Base-by-base conservation (phyloP, 192 early-diverging fungal genomes). In the Phlyctochytrium bullatum region DNA sequence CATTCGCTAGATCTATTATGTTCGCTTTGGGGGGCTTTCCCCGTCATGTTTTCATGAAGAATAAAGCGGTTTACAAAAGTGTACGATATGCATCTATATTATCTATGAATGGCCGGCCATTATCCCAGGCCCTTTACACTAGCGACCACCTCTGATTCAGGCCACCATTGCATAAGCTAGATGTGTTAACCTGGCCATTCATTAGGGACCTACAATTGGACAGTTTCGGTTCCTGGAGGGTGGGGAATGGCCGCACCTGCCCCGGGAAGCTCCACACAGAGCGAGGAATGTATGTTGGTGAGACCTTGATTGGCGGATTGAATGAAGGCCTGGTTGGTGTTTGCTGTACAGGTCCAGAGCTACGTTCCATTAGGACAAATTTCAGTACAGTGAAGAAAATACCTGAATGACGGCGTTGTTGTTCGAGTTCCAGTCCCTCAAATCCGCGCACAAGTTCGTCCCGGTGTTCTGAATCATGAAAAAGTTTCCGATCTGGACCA, bases 401-500 rank as follows among this genome's bases (percentile, higher is more conserved):
- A 47, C 54, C 20, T 27, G 4, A 27, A 57, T 14, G 12, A 10
- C 6, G 54, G 54, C 54, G 54, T 25, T 25, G 54, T 57, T 57
- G 54, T 57, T 57, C 20, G 12, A 25, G 27, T 57, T 57, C 54
- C 20, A 57, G 12, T 28, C 14, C 14, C 10, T 24, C 4, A 57
- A 6, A 25, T 57, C 54, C 4, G 27, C 20, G 54, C 54, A 57
- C 12, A 20, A 20, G 27, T 57, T 57, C 27, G 54, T 57, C 6
- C 54, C 54, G 54, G 54, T 57, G 27, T 25, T 28, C 54, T 57
- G 54, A 28, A 57, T 10, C 20, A 57, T 28, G 27, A 57, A 57
- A 6, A 6, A 10, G 16, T 25, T 25, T 6, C 54, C 54, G 14
- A 14, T 10, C 54, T 57, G 54, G 10, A 25, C 27, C 20, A 57